Evolutionary conservation across 768 basidiomycete species (phyloP).

Genomic region (Rhodotorula diobovata): DNA sequence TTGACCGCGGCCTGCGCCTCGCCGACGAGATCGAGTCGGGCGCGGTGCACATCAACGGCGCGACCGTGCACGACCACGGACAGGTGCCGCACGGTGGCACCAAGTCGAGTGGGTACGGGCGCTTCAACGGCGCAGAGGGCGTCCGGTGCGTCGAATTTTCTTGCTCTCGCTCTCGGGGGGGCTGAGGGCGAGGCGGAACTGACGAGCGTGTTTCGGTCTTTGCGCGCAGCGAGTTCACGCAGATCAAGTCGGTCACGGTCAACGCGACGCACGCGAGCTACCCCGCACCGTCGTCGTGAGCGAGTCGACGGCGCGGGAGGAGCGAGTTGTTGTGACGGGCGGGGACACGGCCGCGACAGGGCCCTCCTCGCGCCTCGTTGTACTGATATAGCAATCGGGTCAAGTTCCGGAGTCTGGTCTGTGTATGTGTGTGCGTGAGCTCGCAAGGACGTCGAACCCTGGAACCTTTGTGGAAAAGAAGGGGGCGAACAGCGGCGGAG

Average conservation of each 20-base stretch:
- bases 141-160: slow-evolving; percentile 39
- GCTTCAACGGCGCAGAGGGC: slow-evolving; percentile 46
- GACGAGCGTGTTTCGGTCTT: not conserved
- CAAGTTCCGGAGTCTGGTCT: too few relatives aligned
- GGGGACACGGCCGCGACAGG: too few relatives aligned
- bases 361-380: too few relatives aligned
- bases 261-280: slow-evolving; percentile 21
- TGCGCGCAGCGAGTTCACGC: not conserved
- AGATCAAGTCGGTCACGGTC: slow-evolving; percentile 24
- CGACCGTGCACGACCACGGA: not conserved
- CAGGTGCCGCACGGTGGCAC: not conserved
- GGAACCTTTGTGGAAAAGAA: too few relatives aligned
- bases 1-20: slow-evolving; percentile 39
- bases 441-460: too few relatives aligned
- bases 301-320: too few relatives aligned
- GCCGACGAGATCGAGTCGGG: slow-evolving; percentile 45
- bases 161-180: not conserved
- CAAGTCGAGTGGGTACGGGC: slow-evolving; percentile 43
- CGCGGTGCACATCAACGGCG: slow-evolving; percentile 40
- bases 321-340: too few relatives aligned
- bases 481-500: too few relatives aligned
- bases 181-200: not conserved
- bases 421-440: too few relatives aligned
- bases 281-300: slow-evolving; percentile 3
- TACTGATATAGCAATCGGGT: too few relatives aligned